Evolutionary conservation across 2,329 filamentous ascomycete genomes (phyloP).

Genomic region (Cytospora leucostoma): DNA sequence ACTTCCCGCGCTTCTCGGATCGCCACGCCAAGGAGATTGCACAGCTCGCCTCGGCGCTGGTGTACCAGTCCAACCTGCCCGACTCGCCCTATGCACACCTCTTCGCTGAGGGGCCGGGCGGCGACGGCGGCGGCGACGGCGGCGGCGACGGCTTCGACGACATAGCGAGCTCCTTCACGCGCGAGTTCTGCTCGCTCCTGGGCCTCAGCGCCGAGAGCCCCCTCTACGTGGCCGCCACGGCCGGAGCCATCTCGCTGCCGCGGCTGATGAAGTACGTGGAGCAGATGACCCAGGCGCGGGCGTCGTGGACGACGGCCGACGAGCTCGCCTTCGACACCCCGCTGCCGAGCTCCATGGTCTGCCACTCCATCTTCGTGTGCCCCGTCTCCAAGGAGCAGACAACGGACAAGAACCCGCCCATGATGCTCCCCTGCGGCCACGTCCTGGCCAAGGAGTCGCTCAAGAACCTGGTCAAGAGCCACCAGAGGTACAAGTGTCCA

Average conservation of each 20-base stretch:
- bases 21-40: slow-evolving; percentile 80
- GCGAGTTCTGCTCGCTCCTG: slow-evolving; percentile 91
- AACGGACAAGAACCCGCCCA: slow-evolving; percentile 88
- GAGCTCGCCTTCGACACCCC: slow-evolving; percentile 81
- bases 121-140: slow-evolving; percentile 18
- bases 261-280: slow-evolving; percentile 84
- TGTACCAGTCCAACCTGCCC: slow-evolving; percentile 73
- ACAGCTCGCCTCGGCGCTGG: slow-evolving; percentile 77
- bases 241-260: slow-evolving; percentile 87
- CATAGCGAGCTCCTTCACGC: slow-evolving; percentile 82
- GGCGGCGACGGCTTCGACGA: slow-evolving; percentile 72
- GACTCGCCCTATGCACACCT: slow-evolving; percentile 77
- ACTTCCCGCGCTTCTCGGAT: slow-evolving; percentile 73
- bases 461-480: slow-evolving; percentile 73
- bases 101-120: slow-evolving; percentile 60
- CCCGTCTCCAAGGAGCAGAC: slow-evolving; percentile 96
- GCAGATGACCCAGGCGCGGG: slow-evolving; percentile 85
- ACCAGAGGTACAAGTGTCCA: slow-evolving; percentile 83
- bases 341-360: slow-evolving; percentile 63
- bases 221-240: slow-evolving; percentile 88
- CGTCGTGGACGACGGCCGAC: slow-evolving; percentile 90
- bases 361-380: slow-evolving; percentile 97
- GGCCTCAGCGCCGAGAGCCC: slow-evolving; percentile 89
- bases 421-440: slow-evolving; percentile 96
- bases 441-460: slow-evolving; percentile 87